Conservation (phyloP, 1,139 yeast species). For the Neolecta irregularis region DNA sequence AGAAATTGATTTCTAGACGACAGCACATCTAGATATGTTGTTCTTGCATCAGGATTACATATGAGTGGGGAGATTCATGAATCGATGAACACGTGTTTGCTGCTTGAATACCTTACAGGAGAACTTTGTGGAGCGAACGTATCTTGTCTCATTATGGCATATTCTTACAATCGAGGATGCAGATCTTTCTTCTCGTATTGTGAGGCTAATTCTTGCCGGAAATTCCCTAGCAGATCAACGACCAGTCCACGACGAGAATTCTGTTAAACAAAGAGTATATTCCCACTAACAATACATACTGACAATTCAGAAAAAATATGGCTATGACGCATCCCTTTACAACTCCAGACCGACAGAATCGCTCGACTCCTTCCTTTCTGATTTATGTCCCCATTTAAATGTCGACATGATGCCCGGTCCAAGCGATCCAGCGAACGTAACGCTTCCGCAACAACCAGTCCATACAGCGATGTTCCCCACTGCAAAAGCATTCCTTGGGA, state of each 20-base stretch:
- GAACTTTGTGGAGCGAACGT: slow-evolving; percentile 34
- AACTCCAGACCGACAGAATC: slow-evolving; percentile 22
- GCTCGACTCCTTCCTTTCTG: slow-evolving; percentile 45
- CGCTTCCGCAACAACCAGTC: slow-evolving; percentile 81
- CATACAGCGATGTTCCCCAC: slow-evolving; percentile 55
- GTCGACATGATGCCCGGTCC: slow-evolving; percentile 74
- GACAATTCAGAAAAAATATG: slow-evolving; percentile 14
- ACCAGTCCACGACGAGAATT: slow-evolving; percentile 18
- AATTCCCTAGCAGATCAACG: slow-evolving; percentile 35
- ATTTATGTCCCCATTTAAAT: slow-evolving; percentile 45
- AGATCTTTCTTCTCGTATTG: slow-evolving; percentile 26
- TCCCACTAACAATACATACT: slow-evolving; percentile 3
- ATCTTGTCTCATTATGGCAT: neutral
- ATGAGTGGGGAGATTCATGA: slow-evolving; percentile 34
- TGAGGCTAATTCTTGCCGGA: slow-evolving; percentile 58
- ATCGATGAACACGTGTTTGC: slow-evolving; percentile 39
- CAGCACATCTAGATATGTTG: slow-evolving; percentile 27
- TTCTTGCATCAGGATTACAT: slow-evolving; percentile 60
- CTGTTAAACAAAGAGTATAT: slow-evolving; percentile 16
- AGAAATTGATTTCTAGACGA: slow-evolving; percentile 1
- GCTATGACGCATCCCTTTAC: slow-evolving; percentile 18
- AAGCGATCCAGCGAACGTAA: slow-evolving; percentile 64
- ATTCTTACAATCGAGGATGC: slow-evolving; percentile 16
- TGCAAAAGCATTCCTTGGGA: slow-evolving; percentile 30
- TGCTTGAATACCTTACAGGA: slow-evolving; percentile 60